A percentile compares a stretch with the other conserved stretches of the same genome.
Evolutionary conservation across 345 rosid genomes (phyloP).

Genomic region (Camelina laxa): DNA sequence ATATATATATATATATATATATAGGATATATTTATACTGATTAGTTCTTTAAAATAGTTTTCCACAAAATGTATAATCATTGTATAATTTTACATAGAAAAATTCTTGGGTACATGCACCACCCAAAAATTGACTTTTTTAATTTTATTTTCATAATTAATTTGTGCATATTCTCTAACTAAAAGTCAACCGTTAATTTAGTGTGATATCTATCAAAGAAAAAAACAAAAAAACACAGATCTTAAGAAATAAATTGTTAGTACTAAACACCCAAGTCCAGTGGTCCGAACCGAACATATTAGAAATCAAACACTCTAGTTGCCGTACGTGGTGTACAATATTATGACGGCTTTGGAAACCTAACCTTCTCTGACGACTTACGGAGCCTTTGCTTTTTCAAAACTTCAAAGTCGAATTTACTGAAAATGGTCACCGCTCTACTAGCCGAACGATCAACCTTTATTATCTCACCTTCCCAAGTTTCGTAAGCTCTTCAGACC

Average conservation of each 20-base stretch:
- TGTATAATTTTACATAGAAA: too few species aligned
- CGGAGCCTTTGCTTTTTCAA: not conserved
- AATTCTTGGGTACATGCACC: too few species aligned
- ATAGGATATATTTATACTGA: too few species aligned
- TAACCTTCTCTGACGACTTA: slow-evolving; percentile 22
- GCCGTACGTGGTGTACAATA: slow-evolving; percentile 4
- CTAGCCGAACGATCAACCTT: slow-evolving; percentile 2
- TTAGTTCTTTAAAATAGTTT: too few species aligned
- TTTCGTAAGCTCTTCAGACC: slow-evolving; percentile 8
- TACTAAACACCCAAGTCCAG: not conserved
- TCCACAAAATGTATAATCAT: too few species aligned
- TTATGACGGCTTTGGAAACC: slow-evolving; percentile 33
- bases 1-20: too few species aligned
- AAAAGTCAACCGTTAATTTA: too few species aligned
- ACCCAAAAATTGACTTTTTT: too few species aligned
- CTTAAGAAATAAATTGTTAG: not conserved
- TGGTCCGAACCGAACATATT: slow-evolving; percentile 7
- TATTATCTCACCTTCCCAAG: slow-evolving; percentile 5
- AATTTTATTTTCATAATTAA: too few species aligned
- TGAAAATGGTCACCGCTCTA: not conserved
- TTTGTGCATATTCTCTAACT: too few species aligned
- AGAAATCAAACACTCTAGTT: not conserved
- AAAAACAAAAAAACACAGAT: too few species aligned
- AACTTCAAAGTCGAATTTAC: slow-evolving; percentile 2
- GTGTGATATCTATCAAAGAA: too few species aligned